Conservation (phyloP, 768 basidiomycete genomes). For the Termitomyces sp. region DNA sequence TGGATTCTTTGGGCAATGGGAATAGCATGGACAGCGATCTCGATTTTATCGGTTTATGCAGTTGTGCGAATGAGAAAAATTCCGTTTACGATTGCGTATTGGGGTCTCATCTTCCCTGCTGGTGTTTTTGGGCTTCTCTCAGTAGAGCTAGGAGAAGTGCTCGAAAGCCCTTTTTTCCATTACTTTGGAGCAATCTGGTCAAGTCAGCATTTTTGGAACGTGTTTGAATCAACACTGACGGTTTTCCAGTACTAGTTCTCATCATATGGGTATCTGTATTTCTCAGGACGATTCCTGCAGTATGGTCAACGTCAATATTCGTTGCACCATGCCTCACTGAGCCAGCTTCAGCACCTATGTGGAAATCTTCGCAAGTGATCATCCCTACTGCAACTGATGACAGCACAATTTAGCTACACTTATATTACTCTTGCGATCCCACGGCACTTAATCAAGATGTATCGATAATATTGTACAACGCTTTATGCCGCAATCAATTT, state of each 20-base stretch:
- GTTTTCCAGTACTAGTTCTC: conserved; percentile 34
- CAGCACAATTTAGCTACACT: neutral
- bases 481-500: neutral
- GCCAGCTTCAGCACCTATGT: conserved; percentile 2
- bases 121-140: conserved; percentile 49
- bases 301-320: conserved; percentile 47
- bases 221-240: neutral
- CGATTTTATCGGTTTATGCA: conserved; percentile 36
- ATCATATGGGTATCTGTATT: conserved; percentile 39
- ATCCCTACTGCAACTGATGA: neutral
- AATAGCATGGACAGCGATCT: conserved; percentile 46
- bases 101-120: conserved; percentile 58
- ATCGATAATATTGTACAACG: too few species aligned
- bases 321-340: conserved; percentile 38
- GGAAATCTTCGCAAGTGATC: neutral
- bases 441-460: neutral
- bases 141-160: conserved; percentile 43
- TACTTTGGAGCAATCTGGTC: conserved; percentile 54
- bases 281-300: conserved; percentile 39
- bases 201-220: conserved; percentile 28
- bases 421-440: neutral
- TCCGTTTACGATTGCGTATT: conserved; percentile 45
- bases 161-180: conserved; percentile 49
- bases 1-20: conserved; percentile 56
- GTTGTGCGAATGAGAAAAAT: conserved; percentile 30